phyloP scores from a whole-genome alignment of 2,329 filamentous ascomycete species.

The Dothidotthia symphoricarpi region DNA sequence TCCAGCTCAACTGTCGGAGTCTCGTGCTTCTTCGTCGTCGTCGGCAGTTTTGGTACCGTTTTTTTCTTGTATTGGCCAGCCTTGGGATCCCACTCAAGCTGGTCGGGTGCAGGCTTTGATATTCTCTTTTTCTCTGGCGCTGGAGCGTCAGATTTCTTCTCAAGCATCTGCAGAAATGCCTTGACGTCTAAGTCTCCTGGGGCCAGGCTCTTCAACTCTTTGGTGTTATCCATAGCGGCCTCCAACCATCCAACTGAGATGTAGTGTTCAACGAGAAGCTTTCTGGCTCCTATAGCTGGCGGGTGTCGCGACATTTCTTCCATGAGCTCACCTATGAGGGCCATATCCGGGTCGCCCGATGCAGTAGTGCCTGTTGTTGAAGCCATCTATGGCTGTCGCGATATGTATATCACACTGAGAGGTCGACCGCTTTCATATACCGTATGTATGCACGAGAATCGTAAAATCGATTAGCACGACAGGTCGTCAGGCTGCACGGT shows the following conservation, averaged over 20 bases:
- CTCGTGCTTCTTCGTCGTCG: conserved; percentile 5
- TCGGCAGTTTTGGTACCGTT: not conserved
- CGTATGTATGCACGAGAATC: too few species aligned
- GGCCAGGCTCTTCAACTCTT: conserved; percentile 22
- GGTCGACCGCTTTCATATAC: too few species aligned
- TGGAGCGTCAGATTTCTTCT: conserved; percentile 26
- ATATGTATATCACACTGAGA: too few species aligned
- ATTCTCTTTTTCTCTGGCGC: conserved; percentile 2
- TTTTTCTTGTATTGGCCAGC: conserved; percentile 12
- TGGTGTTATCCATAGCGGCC: conserved; percentile 31
- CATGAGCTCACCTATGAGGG: conserved; percentile 31
- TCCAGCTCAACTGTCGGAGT: conserved; percentile 6
- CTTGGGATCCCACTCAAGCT: conserved; percentile 13
- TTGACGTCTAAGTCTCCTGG: conserved; percentile 28
- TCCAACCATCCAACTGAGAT: conserved; percentile 35
- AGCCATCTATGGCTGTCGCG: conserved; percentile 3
- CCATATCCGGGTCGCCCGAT: conserved; percentile 33
- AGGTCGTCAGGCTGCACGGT: too few species aligned
- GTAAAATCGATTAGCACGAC: too few species aligned
- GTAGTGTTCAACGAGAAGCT: conserved; percentile 36
- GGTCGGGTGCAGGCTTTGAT: conserved; percentile 1
- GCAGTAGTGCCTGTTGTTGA: conserved; percentile 11
- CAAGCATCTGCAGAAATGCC: conserved; percentile 18
- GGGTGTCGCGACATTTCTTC: conserved; percentile 33
- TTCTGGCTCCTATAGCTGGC: conserved; percentile 29